Base-by-base conservation (phyloP, 2,329 filamentous ascomycete species). In the Phyllosticta citribraziliensis region DNA sequence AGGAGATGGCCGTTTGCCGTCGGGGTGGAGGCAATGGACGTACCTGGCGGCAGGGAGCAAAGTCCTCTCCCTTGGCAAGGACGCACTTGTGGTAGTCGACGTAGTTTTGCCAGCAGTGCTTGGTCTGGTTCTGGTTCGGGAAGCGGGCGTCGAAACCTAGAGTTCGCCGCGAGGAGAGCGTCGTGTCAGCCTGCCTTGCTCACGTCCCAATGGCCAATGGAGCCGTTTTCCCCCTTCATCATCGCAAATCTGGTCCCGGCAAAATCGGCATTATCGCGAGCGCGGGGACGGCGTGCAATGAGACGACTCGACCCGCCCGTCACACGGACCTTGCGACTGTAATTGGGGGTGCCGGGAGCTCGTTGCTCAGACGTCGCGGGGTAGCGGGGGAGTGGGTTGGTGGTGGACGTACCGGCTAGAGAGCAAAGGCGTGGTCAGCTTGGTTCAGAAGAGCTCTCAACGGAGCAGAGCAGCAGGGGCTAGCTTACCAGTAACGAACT, bases 71-170 rank as follows among this genome's bases (percentile, higher is more conserved):
- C 86, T 97, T 97, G 80, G 92, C 93, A 75, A 88, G 82, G 79
- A 97, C 91, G 84, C 94, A 99, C 86, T 99, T 99, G 87, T 99
- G 90, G 85, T 99, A 97, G 80, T 99, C 94, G 82, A 99, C 94
- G 81, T 99, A 99, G 86, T 99, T 99, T 79, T 99, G 95, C 94
- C 94, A 99, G 90, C 94, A 99, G 86, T 99, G 92, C 88, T 97
- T 97, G 80, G 92, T 87, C 78, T 94, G 90, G 83, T 99, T 99
- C 83, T 86, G 82, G 84, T 99, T 96, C 74, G 94, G 94, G 83
- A 97, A 99, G 78, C 94, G 93, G 79, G 94, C 94, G 78, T 99
- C 94, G 82, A 95, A 96, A 83, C 94, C 94, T 97, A 58, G 56
- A 30, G 3, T 30, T 10, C 50, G 25, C 56, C 52, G 63, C 55